These are phyloP conservation scores for Pseudevernia furfuracea DNA, from an alignment of 495 filamentous ascomycete genomes.

Conservation along the genomic window DNA sequence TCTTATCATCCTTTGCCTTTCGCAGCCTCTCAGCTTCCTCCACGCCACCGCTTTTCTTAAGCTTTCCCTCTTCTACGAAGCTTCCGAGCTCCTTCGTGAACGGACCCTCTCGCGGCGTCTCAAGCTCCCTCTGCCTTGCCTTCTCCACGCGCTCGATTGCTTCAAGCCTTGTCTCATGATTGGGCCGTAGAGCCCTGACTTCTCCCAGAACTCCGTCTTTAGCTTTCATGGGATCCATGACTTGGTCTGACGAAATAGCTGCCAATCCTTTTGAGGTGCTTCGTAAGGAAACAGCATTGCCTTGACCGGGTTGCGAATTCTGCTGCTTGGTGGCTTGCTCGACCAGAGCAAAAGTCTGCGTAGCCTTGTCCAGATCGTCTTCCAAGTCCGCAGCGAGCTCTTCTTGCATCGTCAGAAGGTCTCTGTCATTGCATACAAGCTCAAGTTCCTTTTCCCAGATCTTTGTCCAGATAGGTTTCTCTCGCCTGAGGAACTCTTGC, in stretches of 20 bases:
- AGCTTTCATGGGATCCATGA: conserved; percentile 65
- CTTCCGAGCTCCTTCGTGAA: conserved; percentile 80
- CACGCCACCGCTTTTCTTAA: conserved; percentile 92
- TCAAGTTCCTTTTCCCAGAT: conserved; percentile 97
- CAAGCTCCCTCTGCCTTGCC: conserved; percentile 77
- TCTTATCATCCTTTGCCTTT: conserved; percentile 78
- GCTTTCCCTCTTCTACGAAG: conserved; percentile 84
- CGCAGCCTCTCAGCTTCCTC: conserved; percentile 87
- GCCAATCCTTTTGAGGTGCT: conserved; percentile 53
- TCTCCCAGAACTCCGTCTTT: conserved; percentile 90
- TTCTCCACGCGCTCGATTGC: conserved; percentile 94
- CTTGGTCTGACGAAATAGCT: conserved; percentile 52
- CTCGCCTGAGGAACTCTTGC: conserved; percentile 79
- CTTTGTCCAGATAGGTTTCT: conserved; percentile 96
- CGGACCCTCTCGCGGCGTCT: conserved; percentile 63
- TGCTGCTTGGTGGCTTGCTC: conserved; percentile 96
- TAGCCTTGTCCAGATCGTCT: conserved; percentile 90
- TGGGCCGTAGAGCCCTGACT: conserved; percentile 88
- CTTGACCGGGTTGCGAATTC: conserved; percentile 56
- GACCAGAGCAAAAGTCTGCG: conserved; percentile 85
- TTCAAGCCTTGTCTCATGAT: conserved; percentile 86
- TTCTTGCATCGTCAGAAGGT: conserved; percentile 89
- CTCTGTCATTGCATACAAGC: conserved; percentile 87
- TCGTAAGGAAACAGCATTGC: conserved; percentile 37
- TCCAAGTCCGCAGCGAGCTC: conserved; percentile 85